phyloP scores from a whole-genome alignment of 2,329 filamentous ascomycete species.

The Neopestalotiopsis clavispora region DNA sequence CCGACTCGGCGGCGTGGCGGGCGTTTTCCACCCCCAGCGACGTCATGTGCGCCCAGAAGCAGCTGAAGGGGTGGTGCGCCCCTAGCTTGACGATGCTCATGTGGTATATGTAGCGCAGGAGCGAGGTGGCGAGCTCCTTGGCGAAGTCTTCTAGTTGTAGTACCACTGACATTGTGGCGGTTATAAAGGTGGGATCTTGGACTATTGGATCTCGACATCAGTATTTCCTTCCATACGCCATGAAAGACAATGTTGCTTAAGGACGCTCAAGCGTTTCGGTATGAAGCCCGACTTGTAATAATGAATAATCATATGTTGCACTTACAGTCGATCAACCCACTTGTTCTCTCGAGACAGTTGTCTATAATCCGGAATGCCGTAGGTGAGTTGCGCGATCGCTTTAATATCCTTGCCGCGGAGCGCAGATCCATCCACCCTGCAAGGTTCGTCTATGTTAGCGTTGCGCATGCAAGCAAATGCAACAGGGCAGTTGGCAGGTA shows the following conservation, averaged over 20 bases:
- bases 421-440: slow-evolving; percentile 2
- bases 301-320: not conserved
- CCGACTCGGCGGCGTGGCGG: not conserved
- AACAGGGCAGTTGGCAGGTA: not conserved
- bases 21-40: slow-evolving; percentile 8
- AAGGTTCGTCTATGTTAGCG: not conserved
- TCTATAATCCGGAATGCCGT: slow-evolving; percentile 14
- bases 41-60: slow-evolving; percentile 16
- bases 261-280: too few species aligned
- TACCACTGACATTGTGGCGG: slow-evolving; percentile 7
- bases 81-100: slow-evolving; percentile 18
- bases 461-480: not conserved
- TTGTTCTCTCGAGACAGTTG: not conserved
- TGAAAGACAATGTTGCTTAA: too few species aligned
- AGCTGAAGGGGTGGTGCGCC: slow-evolving; percentile 13
- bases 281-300: not conserved
- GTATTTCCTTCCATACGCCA: not conserved
- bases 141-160: slow-evolving; percentile 9
- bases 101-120: slow-evolving; percentile 18
- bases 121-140: slow-evolving; percentile 15
- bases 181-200: slow-evolving; percentile 16
- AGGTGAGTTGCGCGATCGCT: not conserved
- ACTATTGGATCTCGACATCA: not conserved
- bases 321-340: not conserved
- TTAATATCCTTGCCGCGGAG: not conserved